These are phyloP conservation scores for Cruciata laevipes DNA, from an alignment of 257 asterid species.

Conservation along the genomic window DNA sequence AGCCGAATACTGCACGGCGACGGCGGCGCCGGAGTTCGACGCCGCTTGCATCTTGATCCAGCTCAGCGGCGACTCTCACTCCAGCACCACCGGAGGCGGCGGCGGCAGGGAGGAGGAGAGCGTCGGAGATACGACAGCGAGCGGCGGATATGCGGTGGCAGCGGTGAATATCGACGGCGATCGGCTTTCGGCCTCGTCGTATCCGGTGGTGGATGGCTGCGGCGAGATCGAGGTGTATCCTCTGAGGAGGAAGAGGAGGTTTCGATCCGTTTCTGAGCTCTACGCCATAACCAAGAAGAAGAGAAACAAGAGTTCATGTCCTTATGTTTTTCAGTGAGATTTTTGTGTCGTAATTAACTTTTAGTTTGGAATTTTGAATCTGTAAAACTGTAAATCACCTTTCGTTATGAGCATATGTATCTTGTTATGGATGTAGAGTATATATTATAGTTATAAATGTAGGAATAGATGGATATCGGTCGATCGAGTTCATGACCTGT, in stretches of 20 bases:
- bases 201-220: not conserved
- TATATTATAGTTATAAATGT: no score
- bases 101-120: not conserved
- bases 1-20: not conserved
- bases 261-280: conserved; percentile 29
- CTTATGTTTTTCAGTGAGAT: not conserved
- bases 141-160: no score
- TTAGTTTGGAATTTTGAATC: not conserved
- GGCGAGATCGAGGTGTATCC: not conserved
- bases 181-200: not conserved
- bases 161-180: not conserved
- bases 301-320: not conserved
- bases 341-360: no score
- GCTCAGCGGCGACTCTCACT: conserved; percentile 23
- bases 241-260: conserved; percentile 22
- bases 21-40: conserved; percentile 22
- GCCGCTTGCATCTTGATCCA: conserved; percentile 34
- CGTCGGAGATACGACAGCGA: not conserved
- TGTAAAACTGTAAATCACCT: not conserved
- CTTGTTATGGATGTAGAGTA: no score
- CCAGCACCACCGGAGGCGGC: not conserved
- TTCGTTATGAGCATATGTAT: not conserved
- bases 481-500: no score
- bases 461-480: no score
- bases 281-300: conserved; percentile 28